Percentiles rank a stretch among this genome's conserved stretches.
Evolutionary conservation across 805 yeast species (phyloP).

Genomic region (Ogataea trehaloabstinens): DNA sequence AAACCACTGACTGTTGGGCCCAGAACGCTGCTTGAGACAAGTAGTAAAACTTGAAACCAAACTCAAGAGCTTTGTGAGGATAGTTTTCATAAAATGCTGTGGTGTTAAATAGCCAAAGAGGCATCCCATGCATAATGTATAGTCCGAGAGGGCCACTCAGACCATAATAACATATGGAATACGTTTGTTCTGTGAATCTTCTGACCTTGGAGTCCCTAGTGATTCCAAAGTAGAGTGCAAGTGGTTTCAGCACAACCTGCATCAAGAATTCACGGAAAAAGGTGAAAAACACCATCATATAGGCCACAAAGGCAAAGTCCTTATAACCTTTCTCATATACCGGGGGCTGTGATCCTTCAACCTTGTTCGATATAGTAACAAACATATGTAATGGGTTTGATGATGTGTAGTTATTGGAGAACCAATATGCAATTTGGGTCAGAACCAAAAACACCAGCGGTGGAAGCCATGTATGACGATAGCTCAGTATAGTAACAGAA

Average conservation of each 20-base stretch:
- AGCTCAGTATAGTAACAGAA: conserved; percentile 56
- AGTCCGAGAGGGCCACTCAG: conserved; percentile 82
- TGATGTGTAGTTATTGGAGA: conserved; percentile 56
- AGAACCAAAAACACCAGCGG: conserved; percentile 51
- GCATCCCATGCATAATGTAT: conserved; percentile 79
- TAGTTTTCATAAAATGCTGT: conserved; percentile 72
- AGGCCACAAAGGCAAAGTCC: conserved; percentile 77
- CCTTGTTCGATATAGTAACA: conserved; percentile 62
- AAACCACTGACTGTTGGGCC: conserved; percentile 91
- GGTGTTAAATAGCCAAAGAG: conserved; percentile 89
- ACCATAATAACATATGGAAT: conserved; percentile 78
- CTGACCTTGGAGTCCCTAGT: conserved; percentile 53
- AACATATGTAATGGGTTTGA: conserved; percentile 63
- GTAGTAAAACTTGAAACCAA: conserved; percentile 74
- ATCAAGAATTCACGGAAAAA: conserved; percentile 87
- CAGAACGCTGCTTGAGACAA: conserved; percentile 94
- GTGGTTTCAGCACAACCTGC: conserved; percentile 76
- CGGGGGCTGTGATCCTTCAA: conserved; percentile 53
- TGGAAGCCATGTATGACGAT: conserved; percentile 68
- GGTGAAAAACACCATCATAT: conserved; percentile 83
- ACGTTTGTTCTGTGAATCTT: conserved; percentile 92
- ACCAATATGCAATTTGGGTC: conserved; percentile 43
- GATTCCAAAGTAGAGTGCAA: conserved; percentile 57
- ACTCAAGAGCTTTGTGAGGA: conserved; percentile 78
- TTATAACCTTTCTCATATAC: conserved; percentile 82